phyloP scores from a whole-genome alignment of 139 green algal species.

The Tetratostichococcus sp. region DNA sequence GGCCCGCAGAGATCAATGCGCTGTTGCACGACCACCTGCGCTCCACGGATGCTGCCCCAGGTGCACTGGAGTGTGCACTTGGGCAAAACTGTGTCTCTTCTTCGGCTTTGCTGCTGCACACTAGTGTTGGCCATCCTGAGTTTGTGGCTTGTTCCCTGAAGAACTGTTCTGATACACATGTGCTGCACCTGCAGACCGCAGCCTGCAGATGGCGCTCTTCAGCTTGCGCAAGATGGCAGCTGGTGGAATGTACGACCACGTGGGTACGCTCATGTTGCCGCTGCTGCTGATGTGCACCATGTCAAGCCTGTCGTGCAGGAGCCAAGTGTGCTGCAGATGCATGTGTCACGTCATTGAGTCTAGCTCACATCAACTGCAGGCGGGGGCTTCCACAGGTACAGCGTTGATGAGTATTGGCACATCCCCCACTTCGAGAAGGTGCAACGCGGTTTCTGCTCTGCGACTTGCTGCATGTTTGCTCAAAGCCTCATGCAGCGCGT shows the following conservation, averaged over 20 bases:
- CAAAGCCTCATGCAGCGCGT: too few relatives aligned
- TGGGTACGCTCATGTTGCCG: slow-evolving; percentile 45
- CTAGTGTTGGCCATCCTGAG: too few relatives aligned
- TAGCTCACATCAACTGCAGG: not conserved
- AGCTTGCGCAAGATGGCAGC: slow-evolving; percentile 69
- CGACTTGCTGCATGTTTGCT: too few relatives aligned
- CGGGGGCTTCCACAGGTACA: slow-evolving; percentile 10
- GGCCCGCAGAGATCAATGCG: slow-evolving; percentile 75
- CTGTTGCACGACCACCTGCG: slow-evolving; percentile 46
- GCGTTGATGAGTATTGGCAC: slow-evolving; percentile 67
- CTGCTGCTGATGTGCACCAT: too few relatives aligned
- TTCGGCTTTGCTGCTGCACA: too few relatives aligned
- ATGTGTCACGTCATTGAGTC: too few relatives aligned
- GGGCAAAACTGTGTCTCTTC: too few relatives aligned
- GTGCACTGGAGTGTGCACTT: too few relatives aligned
- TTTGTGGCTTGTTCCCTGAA: too few relatives aligned
- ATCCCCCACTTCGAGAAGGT: slow-evolving; percentile 90
- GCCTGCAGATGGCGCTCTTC: slow-evolving; percentile 49
- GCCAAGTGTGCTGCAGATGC: too few relatives aligned
- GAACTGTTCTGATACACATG: too few relatives aligned
- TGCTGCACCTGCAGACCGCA: slow-evolving; percentile 10
- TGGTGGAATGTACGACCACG: slow-evolving; percentile 82
- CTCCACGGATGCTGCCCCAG: not conserved
- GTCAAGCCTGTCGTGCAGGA: too few relatives aligned
- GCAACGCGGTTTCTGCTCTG: not conserved